phyloP scores from a whole-genome alignment of 345 rosid species.

The Gossypium ekmanianum region DNA sequence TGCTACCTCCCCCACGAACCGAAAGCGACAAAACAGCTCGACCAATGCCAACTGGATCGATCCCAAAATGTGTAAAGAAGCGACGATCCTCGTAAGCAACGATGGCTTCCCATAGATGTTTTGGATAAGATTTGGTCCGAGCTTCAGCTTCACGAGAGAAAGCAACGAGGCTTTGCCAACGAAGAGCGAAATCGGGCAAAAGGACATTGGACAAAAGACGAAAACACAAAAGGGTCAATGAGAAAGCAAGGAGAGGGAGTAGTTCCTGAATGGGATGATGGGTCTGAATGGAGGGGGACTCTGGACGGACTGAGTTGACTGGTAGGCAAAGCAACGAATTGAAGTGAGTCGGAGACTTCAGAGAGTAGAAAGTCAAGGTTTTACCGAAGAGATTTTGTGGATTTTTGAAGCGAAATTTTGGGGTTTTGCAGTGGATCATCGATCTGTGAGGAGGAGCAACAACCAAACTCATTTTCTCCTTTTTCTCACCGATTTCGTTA shows the following conservation, averaged over 20 bases:
- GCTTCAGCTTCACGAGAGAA: slow-evolving; percentile 23
- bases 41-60: slow-evolving; percentile 27
- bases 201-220: slow-evolving; percentile 14
- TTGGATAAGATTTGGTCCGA: slow-evolving; percentile 19
- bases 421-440: not conserved
- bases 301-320: slow-evolving; percentile 5
- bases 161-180: slow-evolving; percentile 24
- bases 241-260: slow-evolving; percentile 8
- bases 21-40: slow-evolving; percentile 26
- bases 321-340: not conserved
- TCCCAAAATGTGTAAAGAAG: slow-evolving; percentile 24
- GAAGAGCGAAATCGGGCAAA: slow-evolving; percentile 20
- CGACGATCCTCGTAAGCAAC: slow-evolving; percentile 32
- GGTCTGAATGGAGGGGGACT: not conserved
- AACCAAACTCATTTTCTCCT: not conserved
- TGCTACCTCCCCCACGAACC: slow-evolving; percentile 29
- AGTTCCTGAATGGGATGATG: slow-evolving; percentile 10
- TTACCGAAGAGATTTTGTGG: not conserved
- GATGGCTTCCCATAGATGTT: slow-evolving; percentile 29
- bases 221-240: slow-evolving; percentile 4
- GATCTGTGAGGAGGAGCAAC: not conserved
- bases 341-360: not conserved
- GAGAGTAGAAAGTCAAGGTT: not conserved
- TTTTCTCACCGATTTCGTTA: not conserved
- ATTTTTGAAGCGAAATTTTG: not conserved